Base-by-base conservation (phyloP, 2,329 filamentous ascomycete genomes). In the Aspergillus texensis region DNA sequence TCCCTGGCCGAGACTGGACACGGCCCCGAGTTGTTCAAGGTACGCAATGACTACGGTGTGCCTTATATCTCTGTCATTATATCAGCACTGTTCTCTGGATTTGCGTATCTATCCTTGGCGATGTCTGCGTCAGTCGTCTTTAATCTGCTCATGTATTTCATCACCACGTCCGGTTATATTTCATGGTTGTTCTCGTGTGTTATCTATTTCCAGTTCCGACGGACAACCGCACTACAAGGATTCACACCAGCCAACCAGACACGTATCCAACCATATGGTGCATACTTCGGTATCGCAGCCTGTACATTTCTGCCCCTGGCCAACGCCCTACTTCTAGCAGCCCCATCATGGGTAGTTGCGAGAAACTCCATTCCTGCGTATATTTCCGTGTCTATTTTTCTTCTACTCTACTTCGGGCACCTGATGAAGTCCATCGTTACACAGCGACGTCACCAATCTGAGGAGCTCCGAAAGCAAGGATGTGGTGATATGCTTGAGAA, bases 271-370 rank as follows among this genome's bases (percentile, higher is more conserved):
- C 87, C 91, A 0, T 92, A 89, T 71, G 87, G 86, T 6, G 85
- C 89, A 0, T 93, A 84, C 71, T 78, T 85, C 60, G 83, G 84
- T 6, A 84, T 92, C 2, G 71, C 85, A 39, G 43, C 67, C 43
- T 75, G 69, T 52, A 72, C 87, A 46, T 82, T 92, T 57, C 80
- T 94, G 21, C 87, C 86, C 9, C 75, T 93, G 2, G 88, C 90
- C 67, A 92, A 92, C 70, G 90, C 90, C 1, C 91, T 93, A 75
- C 84, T 88, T 43, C 84, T 89, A 36, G 93, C 92, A 71, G 88
- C 88, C 72, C 85, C 86, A 0, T 75, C 81, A 24, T 81, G 86
- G 26, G 91, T 87, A 83, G 83, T 80, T 43, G 82, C 82, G 0
- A 79, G 82, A 3, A 81, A 83, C 69, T 92, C 94, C 67, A 73